Evolutionary conservation across 2,329 filamentous ascomycete genomes (phyloP).

Genomic region (Aspergillus candidus): DNA sequence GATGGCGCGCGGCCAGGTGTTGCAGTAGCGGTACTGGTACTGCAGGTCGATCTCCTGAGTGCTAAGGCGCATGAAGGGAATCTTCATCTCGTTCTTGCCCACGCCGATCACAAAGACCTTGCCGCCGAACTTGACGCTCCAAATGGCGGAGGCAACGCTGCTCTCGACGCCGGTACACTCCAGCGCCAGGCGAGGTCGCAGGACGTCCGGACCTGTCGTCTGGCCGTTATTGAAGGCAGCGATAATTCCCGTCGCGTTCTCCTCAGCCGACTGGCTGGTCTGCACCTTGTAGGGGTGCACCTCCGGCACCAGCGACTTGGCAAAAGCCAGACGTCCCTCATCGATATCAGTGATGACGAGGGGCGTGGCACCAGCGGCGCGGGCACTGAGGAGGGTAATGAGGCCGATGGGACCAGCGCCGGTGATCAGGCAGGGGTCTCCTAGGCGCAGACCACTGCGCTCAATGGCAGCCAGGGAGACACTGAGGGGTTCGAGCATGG

Average conservation of each 20-base stretch:
- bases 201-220: conserved; percentile 42
- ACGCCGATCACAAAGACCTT: conserved; percentile 97
- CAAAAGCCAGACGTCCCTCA: conserved; percentile 74
- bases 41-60: conserved; percentile 90
- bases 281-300: conserved; percentile 63
- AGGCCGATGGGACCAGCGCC: conserved; percentile 92
- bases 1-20: conserved; percentile 94
- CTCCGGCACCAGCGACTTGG: conserved; percentile 72
- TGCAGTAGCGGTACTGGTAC: conserved; percentile 94
- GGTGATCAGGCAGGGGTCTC: conserved; percentile 82
- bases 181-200: conserved; percentile 75
- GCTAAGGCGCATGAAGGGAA: conserved; percentile 90
- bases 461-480: conserved; percentile 87
- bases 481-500: conserved; percentile 81
- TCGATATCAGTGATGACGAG: conserved; percentile 95
- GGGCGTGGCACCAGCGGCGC: conserved; percentile 81
- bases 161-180: conserved; percentile 95
- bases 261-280: conserved; percentile 51
- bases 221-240: conserved; percentile 54
- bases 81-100: conserved; percentile 88
- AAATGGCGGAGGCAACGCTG: conserved; percentile 78
- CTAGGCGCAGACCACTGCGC: conserved; percentile 70
- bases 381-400: conserved; percentile 76
- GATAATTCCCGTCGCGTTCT: conserved; percentile 64
- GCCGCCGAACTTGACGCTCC: conserved; percentile 87